phyloP scores from a whole-genome alignment of 2,329 filamentous ascomycete genomes.

The Verticillium nonalfalfae region DNA sequence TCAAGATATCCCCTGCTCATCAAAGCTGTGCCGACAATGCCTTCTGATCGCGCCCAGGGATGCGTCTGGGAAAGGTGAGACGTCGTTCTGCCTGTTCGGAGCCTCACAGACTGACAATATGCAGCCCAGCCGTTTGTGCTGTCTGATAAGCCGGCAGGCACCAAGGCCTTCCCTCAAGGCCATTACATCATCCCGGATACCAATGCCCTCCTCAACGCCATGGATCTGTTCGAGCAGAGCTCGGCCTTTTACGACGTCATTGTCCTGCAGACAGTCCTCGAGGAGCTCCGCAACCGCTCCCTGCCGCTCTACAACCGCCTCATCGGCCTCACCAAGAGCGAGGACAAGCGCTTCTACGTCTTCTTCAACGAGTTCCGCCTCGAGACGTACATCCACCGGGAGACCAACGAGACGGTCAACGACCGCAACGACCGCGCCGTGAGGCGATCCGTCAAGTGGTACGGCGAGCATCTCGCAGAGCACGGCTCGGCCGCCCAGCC shows the following conservation, averaged over 20 bases:
- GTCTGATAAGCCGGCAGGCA: slow-evolving; percentile 80
- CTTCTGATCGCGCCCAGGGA: slow-evolving; percentile 37
- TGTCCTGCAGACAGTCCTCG: slow-evolving; percentile 89
- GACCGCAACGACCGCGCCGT: slow-evolving; percentile 94
- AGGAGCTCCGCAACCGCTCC: slow-evolving; percentile 91
- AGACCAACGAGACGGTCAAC: slow-evolving; percentile 80
- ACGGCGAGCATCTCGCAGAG: slow-evolving; percentile 69
- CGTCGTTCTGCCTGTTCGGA: neutral
- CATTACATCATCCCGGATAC: slow-evolving; percentile 96
- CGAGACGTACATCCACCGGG: slow-evolving; percentile 78
- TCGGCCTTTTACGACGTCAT: slow-evolving; percentile 95
- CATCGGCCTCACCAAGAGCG: slow-evolving; percentile 84
- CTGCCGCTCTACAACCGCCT: slow-evolving; percentile 92
- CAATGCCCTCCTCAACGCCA: slow-evolving; percentile 88
- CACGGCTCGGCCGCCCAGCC: slow-evolving; percentile 49
- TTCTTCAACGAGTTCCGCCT: slow-evolving; percentile 98
- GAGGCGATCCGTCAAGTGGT: slow-evolving; percentile 82
- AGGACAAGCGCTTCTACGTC: slow-evolving; percentile 95
- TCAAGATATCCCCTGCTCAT: slow-evolving; percentile 96
- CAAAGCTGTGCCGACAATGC: slow-evolving; percentile 76
- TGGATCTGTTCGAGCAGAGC: slow-evolving; percentile 94
- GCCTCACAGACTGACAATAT: neutral
- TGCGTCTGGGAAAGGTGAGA: neutral
- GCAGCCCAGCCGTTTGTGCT: slow-evolving; percentile 77
- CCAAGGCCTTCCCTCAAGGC: slow-evolving; percentile 73